Conservation (phyloP, 1,284 basidiomycete species). For the Trichosporon coremiiforme region DNA sequence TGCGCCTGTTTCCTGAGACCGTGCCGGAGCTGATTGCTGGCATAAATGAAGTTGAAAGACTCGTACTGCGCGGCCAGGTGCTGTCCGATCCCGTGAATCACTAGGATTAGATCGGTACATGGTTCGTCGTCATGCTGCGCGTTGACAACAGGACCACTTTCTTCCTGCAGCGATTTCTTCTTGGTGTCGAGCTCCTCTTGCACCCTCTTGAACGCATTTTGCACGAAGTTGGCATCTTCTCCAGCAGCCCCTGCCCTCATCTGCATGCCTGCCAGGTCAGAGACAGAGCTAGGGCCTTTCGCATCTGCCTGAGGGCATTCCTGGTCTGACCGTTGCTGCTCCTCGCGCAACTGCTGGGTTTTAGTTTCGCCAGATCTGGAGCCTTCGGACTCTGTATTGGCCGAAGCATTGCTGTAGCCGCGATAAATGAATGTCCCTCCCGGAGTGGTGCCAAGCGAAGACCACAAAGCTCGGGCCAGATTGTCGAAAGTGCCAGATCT, state of each 20-base stretch:
- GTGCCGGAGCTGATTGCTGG: slow-evolving; percentile 59
- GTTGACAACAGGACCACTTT: slow-evolving; percentile 49
- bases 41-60: slow-evolving; percentile 61
- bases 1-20: slow-evolving; percentile 56
- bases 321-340: too few relatives aligned
- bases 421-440: slow-evolving; percentile 58
- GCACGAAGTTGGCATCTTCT: not conserved
- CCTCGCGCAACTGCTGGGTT: too few relatives aligned
- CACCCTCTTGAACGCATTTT: slow-evolving; percentile 11
- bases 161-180: slow-evolving; percentile 46
- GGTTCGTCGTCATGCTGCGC: slow-evolving; percentile 50
- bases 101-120: slow-evolving; percentile 59
- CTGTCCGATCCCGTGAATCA: slow-evolving; percentile 61
- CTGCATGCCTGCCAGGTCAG: not conserved
- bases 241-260: not conserved
- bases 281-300: not conserved
- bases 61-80: slow-evolving; percentile 59
- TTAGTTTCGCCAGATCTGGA: not conserved
- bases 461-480: slow-evolving; percentile 53
- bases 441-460: slow-evolving; percentile 51
- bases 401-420: slow-evolving; percentile 56
- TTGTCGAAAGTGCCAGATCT: slow-evolving; percentile 50
- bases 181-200: slow-evolving; percentile 25
- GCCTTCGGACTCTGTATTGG: slow-evolving; percentile 17
- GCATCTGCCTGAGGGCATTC: too few relatives aligned